Evolutionary conservation across 2,329 filamentous ascomycete genomes (phyloP), one percentile per base, ranked within the genome.

Genomic region (Chaetomiaceae sp.): DNA sequence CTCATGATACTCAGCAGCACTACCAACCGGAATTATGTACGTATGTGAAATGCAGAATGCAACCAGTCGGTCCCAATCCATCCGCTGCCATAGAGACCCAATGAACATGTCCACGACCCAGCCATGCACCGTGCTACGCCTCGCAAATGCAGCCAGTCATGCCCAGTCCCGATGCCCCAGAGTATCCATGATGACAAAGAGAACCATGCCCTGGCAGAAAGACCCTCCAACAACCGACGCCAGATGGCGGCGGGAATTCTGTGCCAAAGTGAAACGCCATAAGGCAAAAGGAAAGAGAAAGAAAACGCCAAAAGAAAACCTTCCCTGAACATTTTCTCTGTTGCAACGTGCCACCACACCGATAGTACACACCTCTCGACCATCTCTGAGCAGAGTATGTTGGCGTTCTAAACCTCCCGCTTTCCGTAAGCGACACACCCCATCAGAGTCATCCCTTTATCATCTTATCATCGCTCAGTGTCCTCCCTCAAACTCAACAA

Each of bases 121-220:
- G 24, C 42, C 47, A 45, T 49, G 47, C 38, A 49, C 42, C 38
- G 20, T 33, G 27, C n/a, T 42, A 27, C 48, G 39, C 48, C 40
- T 43, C 39, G 48, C 19, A 50, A 49, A 50, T 50, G 47, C 43
- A 45, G 7, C 14, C 20, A 38, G 15, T 41, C 27, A 40, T 42
- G 35, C 47, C 33, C 38, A 27, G 8, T 40, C 38, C 38, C 35
- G 42, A 49, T 45, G 46, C 47, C 6, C 37, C 37, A 20, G 34
- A 42, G 26, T 22, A 20, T 20, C 39, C 43, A 47, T 47, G 33
- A 30, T 24, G 29, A 45, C 19, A 41, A 41, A 24, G 15, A 38
- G 20, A 47, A 20, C 11, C 27, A 32, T 37, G 20, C 17, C 26
- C n/a, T 36, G 17, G 22, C 37, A 3, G 8, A 15, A 19, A 18